Percentiles rank a stretch among this genome's conserved stretches.
Evolutionary conservation across 116 monocot species (phyloP).

Genomic region (Dioscorea cayenensis): DNA sequence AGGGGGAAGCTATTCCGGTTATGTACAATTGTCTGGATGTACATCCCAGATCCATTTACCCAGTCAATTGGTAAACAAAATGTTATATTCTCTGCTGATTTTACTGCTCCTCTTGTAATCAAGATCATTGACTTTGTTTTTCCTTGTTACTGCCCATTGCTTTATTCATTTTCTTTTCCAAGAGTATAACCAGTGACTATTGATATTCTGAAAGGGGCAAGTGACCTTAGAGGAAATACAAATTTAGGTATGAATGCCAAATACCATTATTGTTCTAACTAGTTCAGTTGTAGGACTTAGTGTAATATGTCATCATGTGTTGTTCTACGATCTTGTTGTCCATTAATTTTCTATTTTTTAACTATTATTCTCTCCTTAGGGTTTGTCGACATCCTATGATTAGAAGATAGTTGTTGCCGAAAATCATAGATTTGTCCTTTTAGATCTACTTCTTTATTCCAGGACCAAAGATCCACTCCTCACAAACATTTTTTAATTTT

Average conservation of each 20-base stretch:
- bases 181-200: neutral
- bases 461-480: too few species aligned
- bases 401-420: too few species aligned
- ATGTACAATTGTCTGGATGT: constrained; percentile 52
- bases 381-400: too few species aligned
- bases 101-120: constrained; percentile 1
- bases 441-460: too few species aligned
- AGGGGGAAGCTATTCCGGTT: constrained; percentile 65
- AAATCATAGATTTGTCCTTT: too few species aligned
- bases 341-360: too few species aligned
- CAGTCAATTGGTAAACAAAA: neutral
- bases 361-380: too few species aligned
- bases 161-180: neutral
- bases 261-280: neutral
- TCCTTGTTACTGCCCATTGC: neutral
- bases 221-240: neutral
- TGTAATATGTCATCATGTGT: too few species aligned
- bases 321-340: too few species aligned
- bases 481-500: too few species aligned
- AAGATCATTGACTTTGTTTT: neutral
- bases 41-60: constrained; percentile 14
- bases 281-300: neutral
- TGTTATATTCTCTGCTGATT: neutral
- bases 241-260: neutral
- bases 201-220: neutral